Evolutionary conservation across 208 protist species (phyloP), one percentile per base, ranked within the genome.

Genomic region (Trypanosoma cruzi): DNA sequence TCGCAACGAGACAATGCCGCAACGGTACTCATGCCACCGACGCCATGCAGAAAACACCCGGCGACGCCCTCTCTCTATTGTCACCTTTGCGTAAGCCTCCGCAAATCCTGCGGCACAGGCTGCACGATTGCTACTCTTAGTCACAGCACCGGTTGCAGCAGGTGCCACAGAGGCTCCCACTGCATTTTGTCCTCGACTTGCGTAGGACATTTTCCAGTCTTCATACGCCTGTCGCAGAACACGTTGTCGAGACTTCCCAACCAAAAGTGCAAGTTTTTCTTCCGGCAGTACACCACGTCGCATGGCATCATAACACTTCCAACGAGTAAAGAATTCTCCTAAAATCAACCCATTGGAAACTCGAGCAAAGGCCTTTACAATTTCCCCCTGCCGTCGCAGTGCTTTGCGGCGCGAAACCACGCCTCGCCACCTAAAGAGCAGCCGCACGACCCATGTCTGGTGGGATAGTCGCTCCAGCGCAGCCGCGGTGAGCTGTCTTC

Each of bases 351-450:
- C 63, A 14, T 65, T 56, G 2, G 66, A 74, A 31, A 79, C 60
- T 11, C 42, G 44, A 32, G 46, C n/a, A 36, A 93, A 26, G 34
- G 75, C 71, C 7, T 14, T 49, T 20, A 75, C 74, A 31, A 79
- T 62, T 6, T 32, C 7, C 28, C 29, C 18, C 13, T 68, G 61
- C 13, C 52, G 71, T 3, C 60, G 68, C 1, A n/a, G 37, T 20
- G 82, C 11, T 0, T 66, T 73, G 28, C 62, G 66, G 14, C 40
- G 40, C 16, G 77, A 59, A 11, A 82, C 29, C 18, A 59, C 57
- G 0, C 66, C n/a, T 65, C 80, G 72, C 85, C 88, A 93, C 20
- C 78, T 77, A 28, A 31, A 71, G 18, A 90, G 73, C 49, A 76
- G 49, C 14, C 13, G 34, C 24, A 58, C 60, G 49, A 85, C 46